Conservation (phyloP, 1,284 basidiomycete genomes). For the Megacollybia platyphylla region DNA sequence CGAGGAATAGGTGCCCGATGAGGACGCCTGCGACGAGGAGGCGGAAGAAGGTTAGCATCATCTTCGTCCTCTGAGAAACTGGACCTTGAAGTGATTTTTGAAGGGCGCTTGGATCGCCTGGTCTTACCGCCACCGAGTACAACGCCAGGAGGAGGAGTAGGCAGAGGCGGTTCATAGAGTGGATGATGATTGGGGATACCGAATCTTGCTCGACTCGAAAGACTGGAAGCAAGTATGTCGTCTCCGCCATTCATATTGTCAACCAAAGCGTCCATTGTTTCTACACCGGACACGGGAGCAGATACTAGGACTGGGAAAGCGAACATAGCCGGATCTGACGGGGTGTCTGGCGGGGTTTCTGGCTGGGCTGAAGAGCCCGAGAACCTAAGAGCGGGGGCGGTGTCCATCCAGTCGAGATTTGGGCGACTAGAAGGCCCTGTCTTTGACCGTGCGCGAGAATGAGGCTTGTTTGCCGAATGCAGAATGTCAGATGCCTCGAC, state of each 20-base stretch:
- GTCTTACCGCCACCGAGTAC: conserved; percentile 51
- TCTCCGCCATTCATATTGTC: conserved; percentile 73
- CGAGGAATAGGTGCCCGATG: conserved; percentile 22
- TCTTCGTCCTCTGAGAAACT: conserved; percentile 29
- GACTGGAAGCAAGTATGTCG: conserved; percentile 30
- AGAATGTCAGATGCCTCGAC: conserved; percentile 5
- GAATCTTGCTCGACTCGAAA: conserved; percentile 36
- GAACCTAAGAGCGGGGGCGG: conserved; percentile 36
- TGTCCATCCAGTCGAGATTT: conserved; percentile 22
- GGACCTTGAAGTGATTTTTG: conserved; percentile 16
- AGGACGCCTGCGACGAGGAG: conserved; percentile 24
- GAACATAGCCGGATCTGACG: conserved; percentile 37
- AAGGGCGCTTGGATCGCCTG: conserved; percentile 23
- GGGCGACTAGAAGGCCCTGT: conserved; percentile 39
- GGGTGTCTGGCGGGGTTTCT: conserved; percentile 56
- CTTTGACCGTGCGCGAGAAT: conserved; percentile 36
- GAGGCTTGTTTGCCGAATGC: conserved; percentile 13
- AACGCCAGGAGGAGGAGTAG: conserved; percentile 70
- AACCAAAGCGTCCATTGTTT: conserved; percentile 75
- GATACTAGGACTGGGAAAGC: conserved; percentile 58
- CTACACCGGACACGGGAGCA: conserved; percentile 64
- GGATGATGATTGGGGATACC: conserved; percentile 45
- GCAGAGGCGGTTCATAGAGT: conserved; percentile 67
- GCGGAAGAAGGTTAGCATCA: conserved; percentile 28
- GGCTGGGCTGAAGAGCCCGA: conserved; percentile 52